A percentile compares a stretch with the other conserved stretches of the same genome.
phyloP scores from a whole-genome alignment of 306 rosid species.

The Dryas alaskensis region DNA sequence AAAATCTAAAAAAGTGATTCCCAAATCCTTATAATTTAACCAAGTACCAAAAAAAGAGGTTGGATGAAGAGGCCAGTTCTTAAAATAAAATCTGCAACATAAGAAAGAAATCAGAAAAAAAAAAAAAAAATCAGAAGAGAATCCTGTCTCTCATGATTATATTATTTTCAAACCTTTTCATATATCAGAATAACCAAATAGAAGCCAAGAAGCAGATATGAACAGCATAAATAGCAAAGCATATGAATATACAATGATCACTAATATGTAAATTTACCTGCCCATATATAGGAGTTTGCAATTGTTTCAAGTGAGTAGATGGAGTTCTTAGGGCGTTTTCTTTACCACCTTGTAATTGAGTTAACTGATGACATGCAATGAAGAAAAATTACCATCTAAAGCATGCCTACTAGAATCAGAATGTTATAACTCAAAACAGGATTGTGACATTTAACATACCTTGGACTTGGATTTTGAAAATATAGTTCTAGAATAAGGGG shows the following conservation, averaged over 20 bases:
- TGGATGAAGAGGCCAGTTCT: neutral
- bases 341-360: conserved; percentile 41
- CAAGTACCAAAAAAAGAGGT: neutral
- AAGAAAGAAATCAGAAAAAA: neutral
- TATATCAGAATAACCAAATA: neutral
- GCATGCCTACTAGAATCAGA: neutral
- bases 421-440: conserved; percentile 21
- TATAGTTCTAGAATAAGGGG: conserved; percentile 86
- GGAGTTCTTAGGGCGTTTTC: conserved; percentile 29
- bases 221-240: neutral
- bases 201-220: neutral
- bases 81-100: neutral
- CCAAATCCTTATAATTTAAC: neutral
- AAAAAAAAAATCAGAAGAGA: no score
- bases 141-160: neutral
- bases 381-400: conserved; percentile 12
- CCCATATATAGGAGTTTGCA: conserved; percentile 41
- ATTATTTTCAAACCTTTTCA: neutral
- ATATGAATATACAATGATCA: conserved; percentile 1
- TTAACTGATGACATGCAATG: conserved; percentile 37
- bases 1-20: neutral
- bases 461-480: conserved; percentile 68
- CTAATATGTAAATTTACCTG: conserved; percentile 45
- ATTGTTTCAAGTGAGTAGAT: conserved; percentile 44
- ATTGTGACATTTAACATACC: conserved; percentile 40